Base-by-base conservation (phyloP, 2,329 filamentous ascomycete genomes). In the Tolypocladium sp. region DNA sequence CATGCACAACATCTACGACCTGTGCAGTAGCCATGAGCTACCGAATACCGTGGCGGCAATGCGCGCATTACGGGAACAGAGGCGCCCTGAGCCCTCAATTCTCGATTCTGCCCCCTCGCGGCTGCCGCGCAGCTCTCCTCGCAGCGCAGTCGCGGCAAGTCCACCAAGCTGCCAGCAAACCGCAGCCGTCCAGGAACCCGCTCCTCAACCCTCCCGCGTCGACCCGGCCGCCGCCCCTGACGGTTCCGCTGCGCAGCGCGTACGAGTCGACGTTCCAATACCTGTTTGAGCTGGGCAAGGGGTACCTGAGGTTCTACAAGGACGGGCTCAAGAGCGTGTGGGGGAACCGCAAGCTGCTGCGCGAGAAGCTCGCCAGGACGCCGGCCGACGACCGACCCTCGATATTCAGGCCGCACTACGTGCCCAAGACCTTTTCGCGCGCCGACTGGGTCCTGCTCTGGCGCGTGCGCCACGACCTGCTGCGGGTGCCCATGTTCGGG, bases 291-390 rank as follows among this genome's bases (percentile, higher is more conserved):
- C 75, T 87, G 35, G 93, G 91, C 62, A 88, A 89, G 70, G 85
- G 89, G 57, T 96, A 96, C 73, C 72, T 89, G 12, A 74, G 74
- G 41, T 97, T 97, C 82, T 97, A 97, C 84, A 96, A 94, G 75
- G 81, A 84, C 1, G 93, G 92, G 22, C 74, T 96, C 38, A 86
- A 86, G 69, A 85, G 88, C 66, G 86, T 96, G 57, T 86, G 85
- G 70, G 75, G 78, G 60, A 96, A 96, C 65, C 79, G 82, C 55
- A 69, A 76, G 27, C 78, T 81, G 13, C 70, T 87, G 17, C 72
- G 75, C 57, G 73, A 76, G 67, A 78, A 70, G 70, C 70, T 75
- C 58, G 65, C 68, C 56, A 63, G 67, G 57, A 69, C 72, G n/a
- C 78, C 87, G 10, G 74, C 79, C 1, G 81, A 86, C 60, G 88